phyloP scores from a whole-genome alignment of 768 basidiomycete genomes.

The Suillus subaureus region DNA sequence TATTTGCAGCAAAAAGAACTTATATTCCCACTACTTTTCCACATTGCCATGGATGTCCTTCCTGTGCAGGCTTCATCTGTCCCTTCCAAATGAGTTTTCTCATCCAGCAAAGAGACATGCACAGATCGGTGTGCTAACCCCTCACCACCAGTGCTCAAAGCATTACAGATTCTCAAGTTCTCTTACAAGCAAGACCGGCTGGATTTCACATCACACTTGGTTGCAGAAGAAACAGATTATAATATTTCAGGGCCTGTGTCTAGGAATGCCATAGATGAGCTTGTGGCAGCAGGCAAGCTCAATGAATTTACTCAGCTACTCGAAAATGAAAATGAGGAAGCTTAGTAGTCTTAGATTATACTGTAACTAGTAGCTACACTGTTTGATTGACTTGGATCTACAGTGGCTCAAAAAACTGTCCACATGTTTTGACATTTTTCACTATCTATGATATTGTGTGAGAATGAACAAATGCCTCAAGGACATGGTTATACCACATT shows the following conservation, averaged over 20 bases:
- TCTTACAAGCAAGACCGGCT: slow-evolving; percentile 15
- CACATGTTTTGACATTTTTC: no score
- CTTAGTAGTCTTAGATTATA: no score
- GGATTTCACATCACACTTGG: slow-evolving; percentile 19
- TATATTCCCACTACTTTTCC: no score
- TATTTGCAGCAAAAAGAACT: neutral
- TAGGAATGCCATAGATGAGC: slow-evolving; percentile 5
- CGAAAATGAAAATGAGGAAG: neutral
- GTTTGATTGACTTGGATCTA: neutral
- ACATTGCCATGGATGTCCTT: no score
- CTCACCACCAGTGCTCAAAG: slow-evolving; percentile 21
- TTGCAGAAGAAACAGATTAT: slow-evolving; percentile 4
- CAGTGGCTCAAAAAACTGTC: no score
- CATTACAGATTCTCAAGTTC: slow-evolving; percentile 15
- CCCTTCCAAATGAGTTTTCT: no score
- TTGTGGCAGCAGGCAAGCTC: slow-evolving; percentile 7
- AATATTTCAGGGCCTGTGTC: slow-evolving; percentile 2
- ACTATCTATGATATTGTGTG: no score
- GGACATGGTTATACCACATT: no score
- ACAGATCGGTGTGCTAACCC: slow-evolving; percentile 24
- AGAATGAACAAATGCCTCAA: no score
- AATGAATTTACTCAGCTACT: neutral
- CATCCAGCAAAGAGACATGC: slow-evolving; percentile 21
- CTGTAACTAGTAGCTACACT: no score
- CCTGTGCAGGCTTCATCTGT: no score